phyloP scores from a whole-genome alignment of 345 rosid genomes.

The Raphanus sativus region DNA sequence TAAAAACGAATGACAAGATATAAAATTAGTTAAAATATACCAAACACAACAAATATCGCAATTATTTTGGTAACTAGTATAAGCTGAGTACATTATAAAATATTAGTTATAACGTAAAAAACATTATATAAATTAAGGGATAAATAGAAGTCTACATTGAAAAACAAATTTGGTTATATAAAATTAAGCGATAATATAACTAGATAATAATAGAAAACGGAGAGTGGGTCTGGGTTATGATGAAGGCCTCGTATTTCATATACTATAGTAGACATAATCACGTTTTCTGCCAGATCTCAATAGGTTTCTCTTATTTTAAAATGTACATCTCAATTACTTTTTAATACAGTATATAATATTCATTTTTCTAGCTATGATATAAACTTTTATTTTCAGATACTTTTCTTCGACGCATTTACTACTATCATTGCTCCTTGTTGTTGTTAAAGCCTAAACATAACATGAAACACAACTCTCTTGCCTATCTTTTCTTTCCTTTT shows the following conservation, averaged over 20 bases:
- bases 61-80: neutral
- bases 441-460: constrained; percentile 14
- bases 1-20: neutral
- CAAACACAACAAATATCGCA: neutral
- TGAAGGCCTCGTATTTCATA: constrained; percentile 26
- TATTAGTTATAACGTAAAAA: neutral
- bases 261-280: constrained; percentile 15
- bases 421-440: neutral
- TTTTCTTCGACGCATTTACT: constrained; percentile 1
- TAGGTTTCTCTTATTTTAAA: neutral
- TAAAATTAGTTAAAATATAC: neutral
- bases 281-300: constrained; percentile 31
- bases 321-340: neutral
- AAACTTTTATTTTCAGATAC: neutral
- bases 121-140: neutral
- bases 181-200: neutral
- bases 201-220: neutral
- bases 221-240: constrained; percentile 12
- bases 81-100: neutral
- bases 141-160: neutral
- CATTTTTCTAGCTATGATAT: neutral
- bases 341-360: neutral
- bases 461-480: constrained; percentile 14
- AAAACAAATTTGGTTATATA: neutral
- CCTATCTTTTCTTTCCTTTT: constrained; percentile 1